Evolutionary conservation across 2,329 filamentous ascomycete genomes (phyloP).

Genomic region (Pestalotiopsis fici): DNA sequence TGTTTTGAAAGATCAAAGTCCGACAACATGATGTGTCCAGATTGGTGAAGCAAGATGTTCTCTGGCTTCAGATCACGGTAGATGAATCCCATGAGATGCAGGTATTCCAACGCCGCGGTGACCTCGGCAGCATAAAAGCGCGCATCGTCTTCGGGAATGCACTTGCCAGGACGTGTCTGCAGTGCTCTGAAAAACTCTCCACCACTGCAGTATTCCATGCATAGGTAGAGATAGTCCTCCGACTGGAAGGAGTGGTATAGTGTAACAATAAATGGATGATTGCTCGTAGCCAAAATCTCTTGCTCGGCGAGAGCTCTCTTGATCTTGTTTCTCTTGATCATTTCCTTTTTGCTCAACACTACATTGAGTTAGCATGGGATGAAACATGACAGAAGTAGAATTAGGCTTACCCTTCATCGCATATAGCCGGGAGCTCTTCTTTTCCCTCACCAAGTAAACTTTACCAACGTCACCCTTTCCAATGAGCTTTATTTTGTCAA

Average conservation of each 20-base stretch:
- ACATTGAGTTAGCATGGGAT: constrained; percentile 35
- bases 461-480: constrained; percentile 99
- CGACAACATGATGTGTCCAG: constrained; percentile 99
- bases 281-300: constrained; percentile 96
- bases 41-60: constrained; percentile 97
- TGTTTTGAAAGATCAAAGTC: constrained; percentile 99
- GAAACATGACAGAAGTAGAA: background rate
- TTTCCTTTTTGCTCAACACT: constrained; percentile 99
- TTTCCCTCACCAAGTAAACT: constrained; percentile 95
- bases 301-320: constrained; percentile 97
- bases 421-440: constrained; percentile 93
- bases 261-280: constrained; percentile 98
- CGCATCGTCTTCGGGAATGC: constrained; percentile 93
- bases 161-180: constrained; percentile 95
- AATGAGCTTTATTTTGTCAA: constrained; percentile 99
- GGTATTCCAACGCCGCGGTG: constrained; percentile 91
- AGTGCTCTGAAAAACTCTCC: constrained; percentile 97
- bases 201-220: constrained; percentile 99
- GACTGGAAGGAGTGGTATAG: constrained; percentile 99
- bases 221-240: constrained; percentile 97
- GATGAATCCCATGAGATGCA: constrained; percentile 99
- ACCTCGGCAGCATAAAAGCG: constrained; percentile 98
- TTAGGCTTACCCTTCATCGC: constrained; percentile 87
- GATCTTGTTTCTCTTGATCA: constrained; percentile 99
- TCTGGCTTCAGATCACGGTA: constrained; percentile 98